Conservation (phyloP, 1,284 basidiomycete genomes). For the Butyriboletus appendiculatus region DNA sequence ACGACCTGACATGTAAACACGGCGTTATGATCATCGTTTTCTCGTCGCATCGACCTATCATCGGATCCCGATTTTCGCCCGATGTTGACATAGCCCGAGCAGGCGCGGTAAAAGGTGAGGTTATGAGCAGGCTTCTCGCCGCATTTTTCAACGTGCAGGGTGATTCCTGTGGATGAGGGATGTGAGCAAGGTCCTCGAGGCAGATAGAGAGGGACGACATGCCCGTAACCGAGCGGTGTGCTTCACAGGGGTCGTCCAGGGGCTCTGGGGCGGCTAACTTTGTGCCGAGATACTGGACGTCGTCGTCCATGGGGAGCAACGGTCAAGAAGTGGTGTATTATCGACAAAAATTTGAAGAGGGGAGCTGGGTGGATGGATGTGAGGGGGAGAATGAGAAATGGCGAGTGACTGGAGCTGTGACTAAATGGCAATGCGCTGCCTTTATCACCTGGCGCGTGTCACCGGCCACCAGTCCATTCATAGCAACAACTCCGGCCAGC, state of each 20-base stretch:
- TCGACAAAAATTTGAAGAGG: not conserved
- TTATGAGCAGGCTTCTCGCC: slow-evolving; percentile 32
- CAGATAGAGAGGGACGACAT: slow-evolving; percentile 17
- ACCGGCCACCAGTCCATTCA: slow-evolving; percentile 25
- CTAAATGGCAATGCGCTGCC: slow-evolving; percentile 32
- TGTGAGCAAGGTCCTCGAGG: slow-evolving; percentile 13
- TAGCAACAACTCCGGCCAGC: slow-evolving; percentile 24
- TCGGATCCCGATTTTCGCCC: slow-evolving; percentile 37
- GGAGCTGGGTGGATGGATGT: slow-evolving; percentile 7
- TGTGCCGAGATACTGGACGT: slow-evolving; percentile 36
- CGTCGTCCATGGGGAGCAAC: slow-evolving; percentile 33
- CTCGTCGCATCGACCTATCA: slow-evolving; percentile 37
- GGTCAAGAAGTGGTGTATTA: not conserved
- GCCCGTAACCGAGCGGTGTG: slow-evolving; percentile 19
- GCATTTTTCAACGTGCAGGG: slow-evolving; percentile 32
- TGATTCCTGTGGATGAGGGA: slow-evolving; percentile 22
- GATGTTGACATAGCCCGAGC: slow-evolving; percentile 31
- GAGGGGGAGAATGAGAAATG: slow-evolving; percentile 11
- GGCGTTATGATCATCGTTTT: slow-evolving; percentile 36
- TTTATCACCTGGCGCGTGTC: slow-evolving; percentile 29
- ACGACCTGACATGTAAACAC: slow-evolving; percentile 37
- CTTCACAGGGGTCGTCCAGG: slow-evolving; percentile 21
- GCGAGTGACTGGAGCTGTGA: slow-evolving; percentile 28
- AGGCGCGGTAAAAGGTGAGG: slow-evolving; percentile 30
- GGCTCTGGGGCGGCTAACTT: slow-evolving; percentile 19